Evolutionary conservation across 108 stramenopile species (phyloP).

Genomic region (Nitzschia inconspicua): DNA sequence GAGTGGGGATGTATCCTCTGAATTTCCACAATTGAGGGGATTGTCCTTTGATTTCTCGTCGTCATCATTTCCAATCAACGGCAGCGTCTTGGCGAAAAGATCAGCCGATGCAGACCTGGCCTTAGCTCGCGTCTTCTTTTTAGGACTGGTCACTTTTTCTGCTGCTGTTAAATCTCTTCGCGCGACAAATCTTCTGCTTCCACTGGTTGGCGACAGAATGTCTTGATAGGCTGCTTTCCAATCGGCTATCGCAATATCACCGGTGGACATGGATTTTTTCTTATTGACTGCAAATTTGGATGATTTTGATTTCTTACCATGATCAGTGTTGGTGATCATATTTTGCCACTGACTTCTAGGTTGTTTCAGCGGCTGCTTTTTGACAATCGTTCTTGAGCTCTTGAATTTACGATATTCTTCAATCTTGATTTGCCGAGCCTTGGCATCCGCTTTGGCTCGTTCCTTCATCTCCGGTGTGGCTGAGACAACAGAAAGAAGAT

Average conservation of each 20-base stretch:
- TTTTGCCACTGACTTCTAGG: constrained; percentile 1
- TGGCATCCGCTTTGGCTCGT: constrained; percentile 4
- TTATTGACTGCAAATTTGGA: background rate
- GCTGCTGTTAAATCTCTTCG: background rate
- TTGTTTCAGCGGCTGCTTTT: constrained; percentile 7
- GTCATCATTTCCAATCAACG: background rate
- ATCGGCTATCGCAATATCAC: background rate
- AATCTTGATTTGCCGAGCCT: constrained; percentile 10
- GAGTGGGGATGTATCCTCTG: too few relatives aligned
- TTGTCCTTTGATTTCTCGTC: background rate
- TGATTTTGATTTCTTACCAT: background rate
- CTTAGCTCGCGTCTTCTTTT: constrained; percentile 8
- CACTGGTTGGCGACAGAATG: constrained; percentile 7
- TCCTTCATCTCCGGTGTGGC: constrained; percentile 21
- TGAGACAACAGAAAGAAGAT: constrained; percentile 10
- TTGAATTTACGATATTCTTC: background rate
- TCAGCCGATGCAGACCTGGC: too few relatives aligned
- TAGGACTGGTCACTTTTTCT: constrained; percentile 5
- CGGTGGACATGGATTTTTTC: constrained; percentile 6
- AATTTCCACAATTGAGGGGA: too few relatives aligned
- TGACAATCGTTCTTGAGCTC: constrained; percentile 5
- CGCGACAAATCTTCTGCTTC: constrained; percentile 3
- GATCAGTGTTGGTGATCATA: constrained; percentile 4
- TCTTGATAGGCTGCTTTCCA: constrained; percentile 11
- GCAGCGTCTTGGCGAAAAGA: too few relatives aligned